Evolutionary conservation across 106 monocot genomes (phyloP), one percentile per base, ranked within the genome.

Genomic region (Apostasia shenzhenica): DNA sequence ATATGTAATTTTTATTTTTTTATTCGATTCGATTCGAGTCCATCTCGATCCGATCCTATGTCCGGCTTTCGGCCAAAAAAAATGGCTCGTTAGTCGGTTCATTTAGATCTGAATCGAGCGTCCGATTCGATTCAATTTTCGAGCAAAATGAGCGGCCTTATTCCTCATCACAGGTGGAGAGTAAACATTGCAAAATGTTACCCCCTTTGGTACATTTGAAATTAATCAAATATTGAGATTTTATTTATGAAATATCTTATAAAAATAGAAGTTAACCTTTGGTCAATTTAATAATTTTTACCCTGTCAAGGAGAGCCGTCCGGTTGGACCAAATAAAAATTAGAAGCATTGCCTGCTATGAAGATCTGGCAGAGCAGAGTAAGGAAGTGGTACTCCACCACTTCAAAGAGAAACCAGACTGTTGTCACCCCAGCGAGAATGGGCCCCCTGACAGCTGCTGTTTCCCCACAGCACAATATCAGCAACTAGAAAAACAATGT

Each of bases 381-480:
- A 53, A 93, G 76, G 45, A 93, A 75, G 70, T 81, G 78, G 76
- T 89, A 93, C 57, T 89, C 93, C 41, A 61, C 71, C 13, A 90
- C 86, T 71, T 82, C 90, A 55, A 94, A 90, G 26, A 94, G 73
- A 38, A 86, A 70, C 89, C 86, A 94, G 2, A 84, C 54, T 5
- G 63, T 58, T 0, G 90, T 86, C 6, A 52, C 75, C 8, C 38
- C 81, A 46, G 64, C 70, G 42, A 90, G 76, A 55, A 86, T 72
- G 4, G 53, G n/a, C n/a, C 75, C 7, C 77, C 81, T 3, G 93
- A 93, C 3, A 81, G 42, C 9, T 59, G 73, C 60, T 82, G 55
- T 93, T 66, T 70, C 77, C 81, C 93, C 93, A 93, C 42, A 93
- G 73, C 40, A 84, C 11, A 47, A 86, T 76, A 14, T 89, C 73